Evolutionary conservation across 1,139 yeast species (phyloP), one percentile per base, ranked within the genome.

Genomic region (Zygosaccharomyces sapae): DNA sequence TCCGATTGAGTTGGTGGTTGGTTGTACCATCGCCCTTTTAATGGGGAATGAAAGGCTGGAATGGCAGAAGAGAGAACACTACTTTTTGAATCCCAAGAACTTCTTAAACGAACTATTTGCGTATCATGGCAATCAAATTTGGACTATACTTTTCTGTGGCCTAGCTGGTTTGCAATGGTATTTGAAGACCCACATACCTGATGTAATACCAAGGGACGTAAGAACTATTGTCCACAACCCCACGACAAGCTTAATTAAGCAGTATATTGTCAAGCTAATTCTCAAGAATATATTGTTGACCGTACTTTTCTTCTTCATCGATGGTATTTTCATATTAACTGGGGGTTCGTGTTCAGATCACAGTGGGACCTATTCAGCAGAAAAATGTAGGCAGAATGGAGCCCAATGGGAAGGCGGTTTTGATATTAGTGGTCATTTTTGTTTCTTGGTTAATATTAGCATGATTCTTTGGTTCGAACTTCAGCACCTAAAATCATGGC

Each of bases 401-500:
- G 74, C 74, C 1, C 49, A 49, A 22, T 82, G 86, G 84, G 61
- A 61, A 4, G 75, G 78, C 33, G 84, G 83, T 3, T 79, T 79
- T 53, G 87, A 82, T 59, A 63, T 76, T 1, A 80, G 86, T 24
- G 87, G 89, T 0, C 89, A 83, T 60, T 76, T 74, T 50, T 77
- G 78, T 55, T 72, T 81, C 41, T 55, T 81, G 3, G 63, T 74
- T 1, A 74, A 79, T n/a, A 66, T 76, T 38, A 73, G 80, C 47
- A 56, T 77, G 49, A 63, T 77, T 5, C 49, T 76, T 2, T 65
- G 76, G 69, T 58, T 67, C 38, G 77, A 72, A 48, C 45, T 72
- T 37, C 44, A 48, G 38, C 48, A 54, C 12, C 43, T 58, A 41
- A 30, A 54, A 37, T 38, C 52, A 22, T 44, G 42, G 33, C 43